Evolutionary conservation across 257 asterid genomes (phyloP), one percentile per base, ranked within the genome.

Genomic region (Linderniella brevidens): DNA sequence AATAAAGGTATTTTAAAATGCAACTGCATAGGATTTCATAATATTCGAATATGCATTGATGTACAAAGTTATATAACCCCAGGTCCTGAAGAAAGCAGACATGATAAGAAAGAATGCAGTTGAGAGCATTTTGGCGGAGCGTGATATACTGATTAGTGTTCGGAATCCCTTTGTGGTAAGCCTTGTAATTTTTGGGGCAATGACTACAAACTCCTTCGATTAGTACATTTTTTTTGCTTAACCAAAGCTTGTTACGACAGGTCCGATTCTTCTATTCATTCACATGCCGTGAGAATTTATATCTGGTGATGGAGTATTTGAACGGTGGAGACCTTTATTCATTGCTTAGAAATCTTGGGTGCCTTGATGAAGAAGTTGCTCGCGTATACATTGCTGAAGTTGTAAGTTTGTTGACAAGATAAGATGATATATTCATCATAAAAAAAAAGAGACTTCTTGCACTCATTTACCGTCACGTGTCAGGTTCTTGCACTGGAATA

Each of bases 121-220:
- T 46, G 96, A 90, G 79, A 90, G 99, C 77, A 90, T 90, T 57
- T 72, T 90, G 69, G 99, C 99, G 16, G 99, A 90, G 60, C 93
- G 99, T 20, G 92, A 90, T 75, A 90, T 90, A 62, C 72, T 90
- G 57, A 90, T 90, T 57, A 78, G 96, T 55, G 99, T 90, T 48
- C 96, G 94, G 68, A 90, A 90, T 73, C 96, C 94, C 57, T 90
- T 90, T 68, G 99, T 90, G 96, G 99, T 90, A 79, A 68, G 98
- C 68, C 60, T 64, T 57, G 12, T 18, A 17, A 46, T 4, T 18
- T 43, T 8, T 9, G 4, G 19, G 32, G 6, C 3, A 25, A 25
- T 25, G 32, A 25, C 32, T 25, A 4, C 48, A 10, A 39, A 11
- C 43, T 3, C 17, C 17, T 16, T 43, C 11, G 1, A 13, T 8